Percentiles rank a stretch among this genome's conserved stretches.
Conservation (phyloP, 306 rosid species). For the Mimosa bimucronata region DNA sequence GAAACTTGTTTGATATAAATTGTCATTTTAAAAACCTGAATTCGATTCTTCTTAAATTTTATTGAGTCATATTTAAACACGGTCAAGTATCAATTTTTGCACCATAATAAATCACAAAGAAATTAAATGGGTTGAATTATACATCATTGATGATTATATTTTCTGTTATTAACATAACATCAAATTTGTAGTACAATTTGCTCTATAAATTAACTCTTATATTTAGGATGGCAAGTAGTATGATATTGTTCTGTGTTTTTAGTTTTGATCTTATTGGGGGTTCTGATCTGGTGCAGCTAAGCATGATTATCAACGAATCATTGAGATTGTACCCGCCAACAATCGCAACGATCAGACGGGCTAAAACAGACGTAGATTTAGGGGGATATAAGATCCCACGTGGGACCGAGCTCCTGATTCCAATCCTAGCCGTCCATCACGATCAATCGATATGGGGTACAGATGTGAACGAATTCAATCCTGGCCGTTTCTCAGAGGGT, state of each 20-base stretch:
- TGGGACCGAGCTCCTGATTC: conserved; percentile 83
- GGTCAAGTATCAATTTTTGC: no score
- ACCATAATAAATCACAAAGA: no score
- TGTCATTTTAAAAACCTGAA: no score
- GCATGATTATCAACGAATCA: conserved; percentile 87
- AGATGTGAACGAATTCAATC: conserved; percentile 83
- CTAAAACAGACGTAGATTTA: conserved; percentile 71
- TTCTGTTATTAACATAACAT: no score
- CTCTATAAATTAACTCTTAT: no score
- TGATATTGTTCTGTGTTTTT: not conserved
- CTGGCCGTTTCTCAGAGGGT: conserved; percentile 75
- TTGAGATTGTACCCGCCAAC: conserved; percentile 85
- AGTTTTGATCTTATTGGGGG: not conserved
- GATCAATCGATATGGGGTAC: conserved; percentile 82
- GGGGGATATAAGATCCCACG: conserved; percentile 75
- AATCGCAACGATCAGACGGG: conserved; percentile 77
- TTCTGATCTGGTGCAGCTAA: conserved; percentile 60
- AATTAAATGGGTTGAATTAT: no score
- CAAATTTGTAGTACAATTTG: no score
- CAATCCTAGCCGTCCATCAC: conserved; percentile 94
- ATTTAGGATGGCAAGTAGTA: no score
- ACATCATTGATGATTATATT: no score
- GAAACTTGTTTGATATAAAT: no score
- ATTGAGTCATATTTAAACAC: no score
- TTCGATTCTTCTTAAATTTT: no score